Percentiles rank a stretch among this genome's conserved stretches.
phyloP scores from a whole-genome alignment of 129 eudicot genomes.

The Smallanthus sonchifolius region DNA sequence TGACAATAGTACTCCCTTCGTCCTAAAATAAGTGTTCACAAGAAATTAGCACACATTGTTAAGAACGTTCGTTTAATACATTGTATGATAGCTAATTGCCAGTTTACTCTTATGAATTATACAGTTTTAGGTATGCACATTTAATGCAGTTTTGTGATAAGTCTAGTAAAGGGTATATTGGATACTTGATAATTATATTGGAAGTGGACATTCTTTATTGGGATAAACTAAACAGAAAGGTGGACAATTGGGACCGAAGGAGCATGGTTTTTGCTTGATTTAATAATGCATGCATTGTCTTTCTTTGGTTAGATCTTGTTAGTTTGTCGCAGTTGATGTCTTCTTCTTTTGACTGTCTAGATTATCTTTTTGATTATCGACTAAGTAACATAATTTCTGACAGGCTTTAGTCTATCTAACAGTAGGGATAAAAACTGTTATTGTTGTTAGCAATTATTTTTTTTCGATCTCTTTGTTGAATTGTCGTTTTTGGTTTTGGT shows the following conservation, averaged over 20 bases:
- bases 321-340: neutral
- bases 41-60: neutral
- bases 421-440: conserved; percentile 2
- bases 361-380: neutral
- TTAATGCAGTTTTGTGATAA: neutral
- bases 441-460: conserved; percentile 12
- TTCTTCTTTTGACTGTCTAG: neutral
- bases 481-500: too few relatives aligned
- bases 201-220: neutral
- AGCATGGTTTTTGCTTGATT: conserved; percentile 3
- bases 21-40: neutral
- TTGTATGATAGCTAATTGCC: neutral
- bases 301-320: neutral
- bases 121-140: neutral
- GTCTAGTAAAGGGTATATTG: neutral
- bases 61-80: neutral
- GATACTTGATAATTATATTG: neutral
- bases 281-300: neutral
- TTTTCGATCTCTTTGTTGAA: too few relatives aligned
- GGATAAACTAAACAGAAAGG: neutral
- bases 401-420: neutral
- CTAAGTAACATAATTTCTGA: neutral
- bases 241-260: neutral
- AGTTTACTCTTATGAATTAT: neutral
- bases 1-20: neutral